Percentiles rank a stretch among this genome's conserved stretches.
Conservation (phyloP, 2,329 filamentous ascomycete genomes). For the Claviceps monticola region DNA sequence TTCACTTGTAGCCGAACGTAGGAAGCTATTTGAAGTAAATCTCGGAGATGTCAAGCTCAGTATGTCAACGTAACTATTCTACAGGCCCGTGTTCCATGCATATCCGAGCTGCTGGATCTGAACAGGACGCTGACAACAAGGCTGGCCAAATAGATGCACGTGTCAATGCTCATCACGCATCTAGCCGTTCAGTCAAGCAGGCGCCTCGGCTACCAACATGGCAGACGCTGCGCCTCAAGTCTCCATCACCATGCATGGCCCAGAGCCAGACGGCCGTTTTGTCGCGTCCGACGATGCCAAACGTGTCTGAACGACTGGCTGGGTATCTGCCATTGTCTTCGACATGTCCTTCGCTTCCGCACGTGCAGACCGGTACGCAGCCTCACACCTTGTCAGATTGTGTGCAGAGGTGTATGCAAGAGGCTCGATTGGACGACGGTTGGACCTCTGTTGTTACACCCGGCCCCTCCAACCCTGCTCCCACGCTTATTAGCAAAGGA, state of each 20-base stretch:
- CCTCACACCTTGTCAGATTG: conserved; percentile 3
- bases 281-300: conserved; percentile 3
- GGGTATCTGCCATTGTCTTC: conserved; percentile 5
- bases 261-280: conserved; percentile 4
- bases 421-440: not conserved
- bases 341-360: conserved; percentile 4
- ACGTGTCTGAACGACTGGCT: conserved; percentile 3
- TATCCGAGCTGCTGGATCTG: not conserved
- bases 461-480: not conserved
- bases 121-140: not conserved
- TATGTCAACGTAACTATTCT: not conserved
- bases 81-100: not conserved
- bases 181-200: not conserved
- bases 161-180: not conserved
- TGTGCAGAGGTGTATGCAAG: not conserved
- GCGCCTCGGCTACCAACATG: not conserved
- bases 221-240: not conserved
- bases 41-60: conserved; percentile 1
- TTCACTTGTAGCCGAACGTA: conserved; percentile 13
- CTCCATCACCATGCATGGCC: conserved; percentile 4
- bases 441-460: not conserved
- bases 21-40: conserved; percentile 11
- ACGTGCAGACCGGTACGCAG: not conserved
- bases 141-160: not conserved
- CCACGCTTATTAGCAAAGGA: not conserved